Conservation (phyloP, 129 eudicot species). For the Flaveria trinervia region DNA sequence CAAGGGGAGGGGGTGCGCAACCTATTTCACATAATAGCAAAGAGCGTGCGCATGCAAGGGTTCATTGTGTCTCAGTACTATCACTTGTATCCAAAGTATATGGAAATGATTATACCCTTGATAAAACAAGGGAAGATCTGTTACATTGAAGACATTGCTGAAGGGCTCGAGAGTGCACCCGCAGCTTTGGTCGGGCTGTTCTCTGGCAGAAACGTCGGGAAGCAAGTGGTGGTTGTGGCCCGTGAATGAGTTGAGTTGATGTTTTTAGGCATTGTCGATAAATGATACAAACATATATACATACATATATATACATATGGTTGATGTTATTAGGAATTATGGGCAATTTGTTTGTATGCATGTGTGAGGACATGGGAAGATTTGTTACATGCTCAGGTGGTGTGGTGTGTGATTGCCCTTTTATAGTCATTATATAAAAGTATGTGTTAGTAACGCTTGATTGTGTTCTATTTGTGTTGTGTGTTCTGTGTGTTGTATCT, state of each 20-base stretch:
- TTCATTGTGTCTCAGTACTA: slow-evolving; percentile 22
- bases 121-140: slow-evolving; percentile 33
- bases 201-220: slow-evolving; percentile 43
- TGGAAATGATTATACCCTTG: slow-evolving; percentile 39
- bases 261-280: not conserved
- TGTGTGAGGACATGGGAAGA: not conserved
- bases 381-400: no score
- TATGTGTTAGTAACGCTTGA: no score
- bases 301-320: not conserved
- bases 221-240: slow-evolving; percentile 44
- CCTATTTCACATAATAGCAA: slow-evolving; percentile 1
- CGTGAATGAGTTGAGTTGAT: slow-evolving; percentile 27
- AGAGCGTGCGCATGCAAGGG: slow-evolving; percentile 35
- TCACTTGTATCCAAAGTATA: slow-evolving; percentile 35
- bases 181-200: slow-evolving; percentile 42
- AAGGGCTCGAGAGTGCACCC: slow-evolving; percentile 45
- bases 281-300: not conserved
- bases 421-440: no score
- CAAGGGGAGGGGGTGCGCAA: slow-evolving; percentile 26
- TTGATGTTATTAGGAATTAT: not conserved
- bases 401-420: not conserved
- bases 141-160: slow-evolving; percentile 36
- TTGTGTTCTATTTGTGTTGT: no score
- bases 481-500: no score
- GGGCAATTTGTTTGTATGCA: not conserved